Percentiles rank a stretch among this genome's conserved stretches.
These are phyloP conservation scores for Zymoseptoria passerinii DNA, from an alignment of 2,329 filamentous ascomycete species.

Conservation along the genomic window DNA sequence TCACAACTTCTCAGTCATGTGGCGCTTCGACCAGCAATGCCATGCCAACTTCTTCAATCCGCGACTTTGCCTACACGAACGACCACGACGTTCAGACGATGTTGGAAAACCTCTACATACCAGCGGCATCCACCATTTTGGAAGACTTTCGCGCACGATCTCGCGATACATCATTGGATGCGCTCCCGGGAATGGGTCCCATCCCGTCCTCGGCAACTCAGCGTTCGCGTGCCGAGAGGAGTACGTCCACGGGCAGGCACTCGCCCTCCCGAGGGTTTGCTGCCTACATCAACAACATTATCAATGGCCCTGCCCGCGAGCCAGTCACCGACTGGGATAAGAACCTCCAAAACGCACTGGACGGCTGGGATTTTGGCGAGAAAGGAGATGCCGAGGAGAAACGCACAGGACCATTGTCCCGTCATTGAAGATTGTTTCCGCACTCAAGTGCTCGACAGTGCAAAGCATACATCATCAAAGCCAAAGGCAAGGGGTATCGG, in stretches of 20 bases:
- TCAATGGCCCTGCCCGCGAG: neutral
- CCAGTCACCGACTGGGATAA: neutral
- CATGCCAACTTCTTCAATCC: neutral
- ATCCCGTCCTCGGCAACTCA: neutral
- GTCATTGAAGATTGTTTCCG: neutral
- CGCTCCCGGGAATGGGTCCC: neutral
- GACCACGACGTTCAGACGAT: neutral
- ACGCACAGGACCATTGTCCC: too few species aligned
- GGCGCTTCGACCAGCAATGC: neutral
- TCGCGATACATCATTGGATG: neutral
- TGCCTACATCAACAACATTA: neutral
- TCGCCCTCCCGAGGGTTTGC: neutral
- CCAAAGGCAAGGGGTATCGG: neutral
- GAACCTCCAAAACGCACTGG: neutral
- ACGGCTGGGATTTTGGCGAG: neutral
- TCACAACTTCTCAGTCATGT: neutral
- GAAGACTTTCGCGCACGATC: neutral
- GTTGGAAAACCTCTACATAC: neutral
- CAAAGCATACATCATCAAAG: neutral
- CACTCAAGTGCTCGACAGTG: neutral
- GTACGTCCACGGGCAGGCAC: neutral
- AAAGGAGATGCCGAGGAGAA: neutral
- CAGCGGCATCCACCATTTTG: neutral
- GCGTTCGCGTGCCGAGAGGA: neutral
- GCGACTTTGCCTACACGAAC: neutral